Evolutionary conservation across 2,329 filamentous ascomycete genomes (phyloP), one percentile per base, ranked within the genome.

Genomic region (Cytospora paraplurivora): DNA sequence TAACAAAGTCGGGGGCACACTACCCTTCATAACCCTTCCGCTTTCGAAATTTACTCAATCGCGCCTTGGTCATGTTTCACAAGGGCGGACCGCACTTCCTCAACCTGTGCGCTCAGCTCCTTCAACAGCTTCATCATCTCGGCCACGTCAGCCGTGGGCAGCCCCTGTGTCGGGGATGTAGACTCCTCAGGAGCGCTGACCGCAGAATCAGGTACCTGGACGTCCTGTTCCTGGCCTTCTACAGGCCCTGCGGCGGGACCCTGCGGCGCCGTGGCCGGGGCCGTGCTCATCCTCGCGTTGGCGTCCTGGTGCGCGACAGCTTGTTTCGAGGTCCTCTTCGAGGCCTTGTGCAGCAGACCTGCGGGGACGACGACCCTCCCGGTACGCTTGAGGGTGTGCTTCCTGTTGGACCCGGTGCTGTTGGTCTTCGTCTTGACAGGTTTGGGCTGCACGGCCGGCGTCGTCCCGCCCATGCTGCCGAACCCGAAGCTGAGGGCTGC

Each of bases 51-150:
- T 27, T 56, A 62, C 27, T 62, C 49, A 1, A 19, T n/a, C 3
- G 61, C 27, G 3, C 61, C 61, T 2, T 37, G 10, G 19, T 63
- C 61, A 17, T 63, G 61, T 50, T 63, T 63, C 19, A 59, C 61
- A 15, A 63, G 12, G 11, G 56, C 50, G 1, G 61, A 4, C 15
- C 61, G 51, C 7, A 63, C 61, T 33, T 63, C 61, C 50, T 63
- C 61, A 17, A 63, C 61, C 50, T 63, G 61, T 8, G 57, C 32
- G 7, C 55, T 63, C 50, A 63, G 49, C 32, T 59, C 50, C 47
- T 59, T 63, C 55, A 63, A 37, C 61, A 63, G 38, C 17, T 49
- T 55, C 61, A 63, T 63, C 61, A 63, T 54, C 17, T 44, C 44
- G 12, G 5, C 50, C n/a, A 63, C n/a, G 3, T 57, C 61, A 19